Conservation (phyloP, 176 grass and related monocot species). For the Dactylis glomerata region DNA sequence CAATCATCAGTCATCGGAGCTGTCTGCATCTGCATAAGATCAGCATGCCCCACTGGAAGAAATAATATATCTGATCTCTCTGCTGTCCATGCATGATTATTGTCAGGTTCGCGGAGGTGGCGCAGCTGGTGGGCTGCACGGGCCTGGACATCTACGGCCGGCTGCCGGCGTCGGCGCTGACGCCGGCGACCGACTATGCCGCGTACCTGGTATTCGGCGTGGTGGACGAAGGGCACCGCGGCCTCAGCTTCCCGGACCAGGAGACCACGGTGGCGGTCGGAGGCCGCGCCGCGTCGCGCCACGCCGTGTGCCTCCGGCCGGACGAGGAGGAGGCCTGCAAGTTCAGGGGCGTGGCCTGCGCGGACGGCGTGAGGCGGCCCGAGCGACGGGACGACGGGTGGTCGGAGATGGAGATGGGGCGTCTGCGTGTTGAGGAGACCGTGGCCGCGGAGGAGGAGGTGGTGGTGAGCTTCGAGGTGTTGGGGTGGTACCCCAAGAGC, state of each 20-base stretch:
- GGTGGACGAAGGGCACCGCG: not conserved
- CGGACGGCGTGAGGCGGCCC: not conserved
- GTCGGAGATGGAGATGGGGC: slow-evolving; percentile 47
- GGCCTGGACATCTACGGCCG: slow-evolving; percentile 28
- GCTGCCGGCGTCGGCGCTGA: slow-evolving; percentile 7
- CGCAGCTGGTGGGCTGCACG: slow-evolving; percentile 31
- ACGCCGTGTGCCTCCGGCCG: slow-evolving; percentile 28
- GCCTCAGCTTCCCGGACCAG: slow-evolving; percentile 42
- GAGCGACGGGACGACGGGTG: slow-evolving; percentile 3
- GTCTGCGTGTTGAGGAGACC: not conserved
- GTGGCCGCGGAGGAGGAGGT: not conserved
- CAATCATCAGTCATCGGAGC: not conserved
- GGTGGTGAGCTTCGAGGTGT: slow-evolving; percentile 30
- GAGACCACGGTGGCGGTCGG: slow-evolving; percentile 28
- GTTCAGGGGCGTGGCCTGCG: not conserved
- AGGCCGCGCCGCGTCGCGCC: not conserved
- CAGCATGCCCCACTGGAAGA: not conserved
- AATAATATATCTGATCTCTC: not conserved
- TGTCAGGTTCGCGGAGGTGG: slow-evolving; percentile 41
- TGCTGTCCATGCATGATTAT: not conserved
- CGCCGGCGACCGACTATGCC: slow-evolving; percentile 26
- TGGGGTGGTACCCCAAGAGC: slow-evolving; percentile 20
- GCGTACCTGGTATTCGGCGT: slow-evolving; percentile 37
- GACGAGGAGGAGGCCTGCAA: not conserved
- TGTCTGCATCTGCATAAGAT: not conserved